Conservation (phyloP, 2,329 filamentous ascomycete genomes). For the Microcera coccophila region DNA sequence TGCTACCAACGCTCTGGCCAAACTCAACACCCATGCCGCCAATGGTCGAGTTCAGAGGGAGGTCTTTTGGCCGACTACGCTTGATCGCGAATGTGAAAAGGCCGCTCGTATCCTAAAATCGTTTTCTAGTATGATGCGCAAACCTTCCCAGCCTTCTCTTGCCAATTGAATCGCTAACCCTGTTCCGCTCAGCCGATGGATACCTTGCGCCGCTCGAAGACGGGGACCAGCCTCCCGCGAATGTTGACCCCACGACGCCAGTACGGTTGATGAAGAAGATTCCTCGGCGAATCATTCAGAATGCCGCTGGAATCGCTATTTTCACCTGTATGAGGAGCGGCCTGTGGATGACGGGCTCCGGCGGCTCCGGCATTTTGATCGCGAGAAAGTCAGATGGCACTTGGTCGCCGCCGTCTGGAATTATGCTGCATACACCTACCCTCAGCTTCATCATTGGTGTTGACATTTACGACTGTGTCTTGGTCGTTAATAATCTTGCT, state of each 20-base stretch:
- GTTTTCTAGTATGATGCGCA: conserved; percentile 66
- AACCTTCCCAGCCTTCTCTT: background rate
- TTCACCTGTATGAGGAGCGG: conserved; percentile 96
- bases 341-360: conserved; percentile 85
- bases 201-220: conserved; percentile 47
- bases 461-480: conserved; percentile 92
- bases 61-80: conserved; percentile 77
- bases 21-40: conserved; percentile 34
- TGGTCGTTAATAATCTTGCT: conserved; percentile 84
- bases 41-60: conserved; percentile 46
- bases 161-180: conserved; percentile 15
- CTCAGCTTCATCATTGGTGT: conserved; percentile 87
- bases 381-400: conserved; percentile 79
- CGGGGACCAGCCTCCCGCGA: conserved; percentile 29
- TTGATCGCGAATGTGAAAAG: conserved; percentile 90
- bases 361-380: conserved; percentile 82
- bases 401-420: conserved; percentile 88
- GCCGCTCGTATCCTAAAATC: conserved; percentile 83
- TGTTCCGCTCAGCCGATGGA: conserved; percentile 46
- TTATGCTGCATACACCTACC: conserved; percentile 83
- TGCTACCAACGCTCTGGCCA: conserved; percentile 24
- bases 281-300: conserved; percentile 76
- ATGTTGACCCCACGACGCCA: conserved; percentile 44
- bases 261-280: conserved; percentile 71
- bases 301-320: conserved; percentile 85